Base-by-base conservation (phyloP, 768 basidiomycete species). In the Suillus clintonianus region DNA sequence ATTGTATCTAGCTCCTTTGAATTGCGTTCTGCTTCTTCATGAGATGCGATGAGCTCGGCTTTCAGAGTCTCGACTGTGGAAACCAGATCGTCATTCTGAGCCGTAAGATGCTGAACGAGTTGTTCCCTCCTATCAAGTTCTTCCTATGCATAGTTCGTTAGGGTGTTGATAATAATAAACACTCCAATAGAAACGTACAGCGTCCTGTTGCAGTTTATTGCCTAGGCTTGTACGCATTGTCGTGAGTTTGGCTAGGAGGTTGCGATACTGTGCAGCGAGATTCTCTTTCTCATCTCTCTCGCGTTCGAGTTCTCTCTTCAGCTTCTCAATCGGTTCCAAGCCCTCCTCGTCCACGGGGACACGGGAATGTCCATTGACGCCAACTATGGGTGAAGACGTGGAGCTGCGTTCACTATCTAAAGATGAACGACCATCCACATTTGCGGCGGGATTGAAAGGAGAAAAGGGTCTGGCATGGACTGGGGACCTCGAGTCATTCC, bases 71-170 rank as follows among this genome's bases (percentile, higher is more conserved):
- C 87, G 34, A 97, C 78, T 0, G 94, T 92, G 36, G 76, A 71
- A 9, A 79, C 73, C 17, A 95, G 81, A 70, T 93, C 89, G 7
- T 92, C 89, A 71, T 90, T 92, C 71, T 94, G 88, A 3, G 84
- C 85, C 2, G 85, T 88, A 32, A 99, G 79, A 64, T 89, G 86
- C 63, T 91, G 91, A 39, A 97, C 85, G 41, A 89, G 83, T 68
- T 92, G 89, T 72, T 95, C 95, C 65, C 94, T 84, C 66, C 95
- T 85, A 82, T 99, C 97, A 48, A 99, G 89, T 83, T 99, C 97
- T 88, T 99, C 97, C 97, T 99, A 81, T 61, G 68, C 71, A 68
- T 14, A 34, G n/a, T 22, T 42, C 14, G 54, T 48, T 32, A 37
- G 61, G 30, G 43, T 24, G 42, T 37, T 41, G 22, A 42, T 19